Conservation (phyloP, 768 basidiomycete genomes). For the Glaciozyma antarctica region DNA sequence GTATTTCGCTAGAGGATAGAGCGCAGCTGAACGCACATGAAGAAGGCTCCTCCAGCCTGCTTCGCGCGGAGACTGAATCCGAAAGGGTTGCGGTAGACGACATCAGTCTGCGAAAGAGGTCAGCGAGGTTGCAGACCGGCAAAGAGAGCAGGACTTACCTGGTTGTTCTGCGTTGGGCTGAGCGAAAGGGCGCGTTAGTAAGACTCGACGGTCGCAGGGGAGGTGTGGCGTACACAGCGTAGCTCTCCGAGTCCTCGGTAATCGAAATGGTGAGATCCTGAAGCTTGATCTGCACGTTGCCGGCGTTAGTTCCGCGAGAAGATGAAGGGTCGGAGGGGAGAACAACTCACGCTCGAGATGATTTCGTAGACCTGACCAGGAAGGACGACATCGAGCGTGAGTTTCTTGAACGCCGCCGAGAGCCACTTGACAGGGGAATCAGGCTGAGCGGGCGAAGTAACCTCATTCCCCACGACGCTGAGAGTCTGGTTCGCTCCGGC, state of each 20-base stretch:
- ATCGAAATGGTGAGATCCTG: slow-evolving; percentile 52
- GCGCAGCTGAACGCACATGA: slow-evolving; percentile 39
- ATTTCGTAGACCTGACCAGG: slow-evolving; percentile 54
- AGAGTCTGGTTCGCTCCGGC: slow-evolving; percentile 57
- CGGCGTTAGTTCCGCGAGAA: not conserved
- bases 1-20: slow-evolving; percentile 26
- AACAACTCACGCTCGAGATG: slow-evolving; percentile 7
- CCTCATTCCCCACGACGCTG: slow-evolving; percentile 51
- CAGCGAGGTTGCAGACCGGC: slow-evolving; percentile 40
- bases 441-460: slow-evolving; percentile 48
- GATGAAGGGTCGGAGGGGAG: no score
- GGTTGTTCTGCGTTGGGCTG: slow-evolving; percentile 15
- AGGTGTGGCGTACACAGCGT: slow-evolving; percentile 34
- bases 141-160: slow-evolving; percentile 29
- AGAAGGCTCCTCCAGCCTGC: slow-evolving; percentile 50
- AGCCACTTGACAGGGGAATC: slow-evolving; percentile 50
- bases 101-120: slow-evolving; percentile 28
- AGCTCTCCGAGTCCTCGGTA: slow-evolving; percentile 49
- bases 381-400: slow-evolving; percentile 53
- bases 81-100: slow-evolving; percentile 63
- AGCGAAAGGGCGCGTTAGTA: not conserved
- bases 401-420: slow-evolving; percentile 59
- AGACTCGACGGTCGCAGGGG: not conserved
- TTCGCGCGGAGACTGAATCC: slow-evolving; percentile 63
- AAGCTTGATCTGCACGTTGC: slow-evolving; percentile 43